Base-by-base conservation (phyloP, 495 filamentous ascomycete species). In the Pseudotulostoma volvatum region DNA sequence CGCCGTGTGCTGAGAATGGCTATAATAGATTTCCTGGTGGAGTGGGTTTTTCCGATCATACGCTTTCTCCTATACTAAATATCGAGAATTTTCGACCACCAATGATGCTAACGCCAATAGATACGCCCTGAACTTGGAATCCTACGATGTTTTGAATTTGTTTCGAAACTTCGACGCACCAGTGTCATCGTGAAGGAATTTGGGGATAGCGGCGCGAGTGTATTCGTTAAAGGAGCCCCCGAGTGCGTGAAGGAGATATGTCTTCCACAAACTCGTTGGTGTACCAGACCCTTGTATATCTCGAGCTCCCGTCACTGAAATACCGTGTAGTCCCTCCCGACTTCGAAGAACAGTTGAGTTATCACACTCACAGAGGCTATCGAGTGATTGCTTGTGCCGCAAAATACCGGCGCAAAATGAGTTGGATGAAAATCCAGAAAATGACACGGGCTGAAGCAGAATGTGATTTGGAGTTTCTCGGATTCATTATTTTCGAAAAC, bases 401-500 rank as follows among this genome's bases (percentile, higher is more conserved):
- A 2, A 93, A 84, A 57, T 79, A 88, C 50, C 73, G 94, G 36
- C 69, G 68, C 34, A 90, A 82, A 47, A 63, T 94, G 14, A 86
- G 78, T 46, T 94, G 85, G 90, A 76, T 88, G 40, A 93, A 86
- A 54, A 79, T 84, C 9, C 85, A 94, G 51, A 93, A 90, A 59
- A 84, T 96, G 75, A 82, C 75, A 39, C 79, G 92, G 9, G 56
- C 70, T 9, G 79, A 93, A 31, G 86, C 81, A 13, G 92, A 99
- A 54, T 75, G 70, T 1, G 66, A 76, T 41, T 68, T 99, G 3
- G 72, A 81, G 13, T 95, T 99, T 45, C 61, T 88, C 32, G 92
- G 90, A 13, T 96, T 99, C 55, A 96, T 96, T 47, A 77, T 99
- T 21, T 99, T 99, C 52, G 88, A 99, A 56, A 99, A 99, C 51